Evolutionary conservation across 2,329 filamentous ascomycete genomes (phyloP).

Genomic region (Parastagonospora nodorum): DNA sequence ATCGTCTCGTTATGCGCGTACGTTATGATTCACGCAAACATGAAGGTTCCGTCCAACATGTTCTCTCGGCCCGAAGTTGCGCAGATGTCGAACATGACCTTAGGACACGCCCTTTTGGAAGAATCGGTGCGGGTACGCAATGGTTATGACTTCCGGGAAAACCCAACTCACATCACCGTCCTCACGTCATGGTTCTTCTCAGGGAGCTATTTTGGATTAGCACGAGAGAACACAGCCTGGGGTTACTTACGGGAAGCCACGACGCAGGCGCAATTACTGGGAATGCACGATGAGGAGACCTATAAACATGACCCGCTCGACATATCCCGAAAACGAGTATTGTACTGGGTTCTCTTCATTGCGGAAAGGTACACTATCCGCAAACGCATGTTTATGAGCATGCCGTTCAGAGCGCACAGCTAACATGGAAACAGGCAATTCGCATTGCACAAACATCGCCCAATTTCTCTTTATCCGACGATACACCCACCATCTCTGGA

Average conservation of each 20-base stretch:
- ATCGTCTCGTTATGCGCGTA: slow-evolving; percentile 58
- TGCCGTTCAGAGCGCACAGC: not conserved
- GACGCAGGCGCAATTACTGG: slow-evolving; percentile 63
- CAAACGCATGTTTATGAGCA: not conserved
- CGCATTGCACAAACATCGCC: slow-evolving; percentile 67
- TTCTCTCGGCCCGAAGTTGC: slow-evolving; percentile 53
- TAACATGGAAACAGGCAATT: slow-evolving; percentile 57
- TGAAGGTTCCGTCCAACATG: slow-evolving; percentile 50
- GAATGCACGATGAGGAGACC: slow-evolving; percentile 62
- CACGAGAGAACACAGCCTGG: slow-evolving; percentile 66
- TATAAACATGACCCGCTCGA: slow-evolving; percentile 60
- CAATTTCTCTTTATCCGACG: slow-evolving; percentile 65
- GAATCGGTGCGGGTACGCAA: slow-evolving; percentile 63
- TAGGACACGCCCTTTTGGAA: slow-evolving; percentile 62
- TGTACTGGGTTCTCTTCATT: slow-evolving; percentile 68
- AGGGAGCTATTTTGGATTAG: slow-evolving; percentile 65
- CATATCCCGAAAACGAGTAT: slow-evolving; percentile 58
- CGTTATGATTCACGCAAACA: slow-evolving; percentile 56
- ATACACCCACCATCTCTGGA: slow-evolving; percentile 59
- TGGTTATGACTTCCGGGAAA: slow-evolving; percentile 63
- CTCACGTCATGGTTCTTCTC: slow-evolving; percentile 67
- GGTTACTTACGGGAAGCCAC: slow-evolving; percentile 66
- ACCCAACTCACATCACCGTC: slow-evolving; percentile 60
- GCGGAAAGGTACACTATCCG: slow-evolving; percentile 58
- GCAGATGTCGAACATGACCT: slow-evolving; percentile 48